Evolutionary conservation across 2,329 filamentous ascomycete species (phyloP).

Genomic region (Myriosclerotinia scirpicola): DNA sequence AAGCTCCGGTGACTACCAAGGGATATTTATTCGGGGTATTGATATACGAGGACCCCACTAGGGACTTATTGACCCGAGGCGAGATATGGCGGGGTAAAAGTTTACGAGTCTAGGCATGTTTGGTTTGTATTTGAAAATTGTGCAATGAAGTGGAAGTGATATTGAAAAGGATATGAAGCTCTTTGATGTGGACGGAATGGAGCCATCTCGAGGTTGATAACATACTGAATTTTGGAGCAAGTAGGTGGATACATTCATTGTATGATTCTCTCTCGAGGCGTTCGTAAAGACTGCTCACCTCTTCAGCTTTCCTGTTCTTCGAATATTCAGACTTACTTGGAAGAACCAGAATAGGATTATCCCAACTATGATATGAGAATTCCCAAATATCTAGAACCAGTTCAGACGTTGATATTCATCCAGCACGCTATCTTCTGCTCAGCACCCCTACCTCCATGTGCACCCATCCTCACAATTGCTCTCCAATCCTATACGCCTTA

Average conservation of each 20-base stretch:
- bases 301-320: no score
- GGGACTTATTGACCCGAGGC: conserved; percentile 20
- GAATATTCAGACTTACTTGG: background rate
- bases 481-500: conserved; percentile 62
- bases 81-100: conserved; percentile 18
- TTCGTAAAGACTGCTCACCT: background rate
- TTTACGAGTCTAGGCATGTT: background rate
- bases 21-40: conserved; percentile 14
- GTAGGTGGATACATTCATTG: conserved; percentile 4
- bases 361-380: background rate
- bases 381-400: background rate
- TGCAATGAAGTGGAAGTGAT: background rate
- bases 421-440: background rate
- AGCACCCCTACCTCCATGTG: background rate
- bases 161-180: background rate
- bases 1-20: background rate
- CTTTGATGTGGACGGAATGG: background rate
- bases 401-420: background rate
- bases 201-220: background rate
- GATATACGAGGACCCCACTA: conserved; percentile 21
- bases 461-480: conserved; percentile 30
- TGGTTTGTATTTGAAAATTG: background rate
- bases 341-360: background rate
- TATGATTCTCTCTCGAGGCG: background rate
- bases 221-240: background rate